Conservation (phyloP, 1,284 basidiomycete species). For the Leccinum subfulvum region DNA sequence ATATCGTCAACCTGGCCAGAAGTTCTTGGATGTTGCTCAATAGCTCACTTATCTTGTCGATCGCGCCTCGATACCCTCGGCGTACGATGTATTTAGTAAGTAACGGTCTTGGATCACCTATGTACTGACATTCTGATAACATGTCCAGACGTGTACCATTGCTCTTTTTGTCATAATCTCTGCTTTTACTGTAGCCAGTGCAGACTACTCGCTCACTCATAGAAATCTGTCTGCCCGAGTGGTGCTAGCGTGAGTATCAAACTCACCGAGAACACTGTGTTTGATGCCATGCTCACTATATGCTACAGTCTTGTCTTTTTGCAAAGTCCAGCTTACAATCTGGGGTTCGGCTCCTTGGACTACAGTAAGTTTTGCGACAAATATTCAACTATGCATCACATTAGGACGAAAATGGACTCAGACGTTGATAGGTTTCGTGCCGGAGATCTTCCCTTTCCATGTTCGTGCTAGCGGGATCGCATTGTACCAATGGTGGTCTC, state of each 20-base stretch:
- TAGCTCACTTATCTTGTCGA: not conserved
- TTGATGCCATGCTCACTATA: not conserved
- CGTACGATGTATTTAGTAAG: not conserved
- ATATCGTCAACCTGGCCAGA: no score
- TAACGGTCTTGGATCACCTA: not conserved
- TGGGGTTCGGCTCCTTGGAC: not conserved
- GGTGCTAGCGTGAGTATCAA: not conserved
- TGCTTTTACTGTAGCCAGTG: not conserved
- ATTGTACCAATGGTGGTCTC: slow-evolving; percentile 17
- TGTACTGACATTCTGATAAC: not conserved
- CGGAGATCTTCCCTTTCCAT: slow-evolving; percentile 28
- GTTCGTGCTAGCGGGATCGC: slow-evolving; percentile 2
- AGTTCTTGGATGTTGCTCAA: not conserved
- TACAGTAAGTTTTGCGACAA: not conserved
- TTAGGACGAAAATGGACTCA: not conserved
- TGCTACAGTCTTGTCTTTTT: not conserved
- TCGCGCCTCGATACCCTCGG: not conserved
- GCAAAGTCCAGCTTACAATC: not conserved
- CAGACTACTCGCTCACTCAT: not conserved
- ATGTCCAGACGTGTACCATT: not conserved
- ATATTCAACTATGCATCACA: not conserved
- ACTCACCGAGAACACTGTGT: not conserved
- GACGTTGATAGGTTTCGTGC: slow-evolving; percentile 16
- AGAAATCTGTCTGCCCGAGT: not conserved
- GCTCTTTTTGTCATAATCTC: not conserved